Evolutionary conservation across 208 protist genomes (phyloP).

Genomic region (Crithidia expoeki): DNA sequence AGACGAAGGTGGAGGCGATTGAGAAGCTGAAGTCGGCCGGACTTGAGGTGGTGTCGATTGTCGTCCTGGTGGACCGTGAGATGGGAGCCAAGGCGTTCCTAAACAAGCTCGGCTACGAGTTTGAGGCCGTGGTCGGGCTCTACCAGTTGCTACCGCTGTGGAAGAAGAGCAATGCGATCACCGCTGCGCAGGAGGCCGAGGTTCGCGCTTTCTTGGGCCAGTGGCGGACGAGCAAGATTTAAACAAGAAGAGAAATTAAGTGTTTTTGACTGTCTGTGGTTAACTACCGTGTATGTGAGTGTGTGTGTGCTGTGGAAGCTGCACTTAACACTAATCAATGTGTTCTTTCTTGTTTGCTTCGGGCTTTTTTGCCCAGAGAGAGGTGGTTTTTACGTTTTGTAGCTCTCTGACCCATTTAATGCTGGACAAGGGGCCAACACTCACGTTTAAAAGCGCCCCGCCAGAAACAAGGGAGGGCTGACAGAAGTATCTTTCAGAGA

Average conservation of each 20-base stretch:
- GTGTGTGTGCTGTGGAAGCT: no score
- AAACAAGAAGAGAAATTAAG: constrained; percentile 21
- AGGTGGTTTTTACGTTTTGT: no score
- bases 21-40: constrained; percentile 86
- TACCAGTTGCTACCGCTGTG: constrained; percentile 82
- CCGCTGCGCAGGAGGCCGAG: constrained; percentile 55
- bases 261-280: no score
- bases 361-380: no score
- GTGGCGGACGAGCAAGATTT: constrained; percentile 71
- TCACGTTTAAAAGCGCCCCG: no score
- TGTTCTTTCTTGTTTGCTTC: no score
- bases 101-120: constrained; percentile 81
- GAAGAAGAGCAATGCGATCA: constrained; percentile 64
- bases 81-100: constrained; percentile 93
- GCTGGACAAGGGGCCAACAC: no score
- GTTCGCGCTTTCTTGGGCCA: constrained; percentile 67
- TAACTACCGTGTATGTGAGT: no score
- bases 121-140: constrained; percentile 82
- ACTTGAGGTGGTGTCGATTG: constrained; percentile 87
- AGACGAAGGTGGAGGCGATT: constrained; percentile 95
- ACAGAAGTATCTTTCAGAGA: no score
- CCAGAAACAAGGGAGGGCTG: no score
- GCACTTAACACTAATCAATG: no score
- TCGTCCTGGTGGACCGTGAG: constrained; percentile 95
- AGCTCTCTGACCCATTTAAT: no score